Percentiles rank a stretch among this genome's conserved stretches.
Evolutionary conservation across 78 protist genomes (phyloP).

Genomic region (Capsaspora owczarzaki): DNA sequence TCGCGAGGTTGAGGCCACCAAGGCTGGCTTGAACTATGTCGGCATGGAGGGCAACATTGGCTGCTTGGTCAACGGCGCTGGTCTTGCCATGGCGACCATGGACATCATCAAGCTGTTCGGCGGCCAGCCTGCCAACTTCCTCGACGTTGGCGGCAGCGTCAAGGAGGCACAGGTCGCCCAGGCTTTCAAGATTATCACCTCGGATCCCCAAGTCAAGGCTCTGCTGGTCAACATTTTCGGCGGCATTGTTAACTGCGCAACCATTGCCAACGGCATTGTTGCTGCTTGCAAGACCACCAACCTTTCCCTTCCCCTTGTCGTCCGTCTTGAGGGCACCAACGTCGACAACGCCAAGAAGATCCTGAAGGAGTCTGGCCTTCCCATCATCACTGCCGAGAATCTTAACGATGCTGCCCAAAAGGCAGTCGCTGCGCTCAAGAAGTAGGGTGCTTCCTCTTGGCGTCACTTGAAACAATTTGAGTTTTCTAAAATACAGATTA

Average conservation of each 20-base stretch:
- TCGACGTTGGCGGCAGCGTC: slow-evolving; percentile 96
- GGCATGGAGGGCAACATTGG: slow-evolving; percentile 96
- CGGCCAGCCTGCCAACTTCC: slow-evolving; percentile 96
- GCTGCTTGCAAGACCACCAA: slow-evolving; percentile 59
- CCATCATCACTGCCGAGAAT: slow-evolving; percentile 20
- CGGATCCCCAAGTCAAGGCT: slow-evolving; percentile 57
- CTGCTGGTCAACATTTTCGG: slow-evolving; percentile 91
- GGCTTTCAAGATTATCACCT: slow-evolving; percentile 85
- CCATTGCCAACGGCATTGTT: slow-evolving; percentile 82
- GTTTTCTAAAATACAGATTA: no score
- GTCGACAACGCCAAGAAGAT: neutral
- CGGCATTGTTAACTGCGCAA: slow-evolving; percentile 85
- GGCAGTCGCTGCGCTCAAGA: neutral
- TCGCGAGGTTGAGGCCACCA: slow-evolving; percentile 78
- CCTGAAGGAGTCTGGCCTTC: neutral
- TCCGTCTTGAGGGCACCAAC: slow-evolving; percentile 53
- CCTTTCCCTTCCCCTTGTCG: slow-evolving; percentile 58
- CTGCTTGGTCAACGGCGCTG: slow-evolving; percentile 98
- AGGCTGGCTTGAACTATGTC: slow-evolving; percentile 86
- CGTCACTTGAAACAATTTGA: slow-evolving; percentile 23
- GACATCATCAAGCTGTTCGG: slow-evolving; percentile 82
- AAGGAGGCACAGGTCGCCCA: slow-evolving; percentile 64
- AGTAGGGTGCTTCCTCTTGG: no score
- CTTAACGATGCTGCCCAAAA: neutral
- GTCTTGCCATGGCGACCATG: slow-evolving; percentile 99